Conservation (phyloP, 2,329 filamentous ascomycete species). For the Claviceps humidiphila region DNA sequence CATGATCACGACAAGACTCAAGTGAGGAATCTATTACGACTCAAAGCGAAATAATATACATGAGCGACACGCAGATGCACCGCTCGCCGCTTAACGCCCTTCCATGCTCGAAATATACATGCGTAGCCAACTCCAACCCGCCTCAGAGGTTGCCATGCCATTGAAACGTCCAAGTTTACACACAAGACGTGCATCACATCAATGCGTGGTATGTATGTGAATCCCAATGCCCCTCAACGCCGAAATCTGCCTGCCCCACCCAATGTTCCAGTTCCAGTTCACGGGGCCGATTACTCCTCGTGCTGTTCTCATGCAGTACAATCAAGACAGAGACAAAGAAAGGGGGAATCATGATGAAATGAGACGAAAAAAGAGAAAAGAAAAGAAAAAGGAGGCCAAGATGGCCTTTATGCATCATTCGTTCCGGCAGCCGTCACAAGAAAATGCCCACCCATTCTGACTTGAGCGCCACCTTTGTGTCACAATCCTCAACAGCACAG, state of each 20-base stretch:
- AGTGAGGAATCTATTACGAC: no score
- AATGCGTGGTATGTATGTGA: background rate
- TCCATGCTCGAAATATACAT: background rate
- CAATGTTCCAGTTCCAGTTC: background rate
- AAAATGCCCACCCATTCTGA: constrained; percentile 50
- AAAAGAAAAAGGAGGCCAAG: background rate
- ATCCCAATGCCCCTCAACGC: background rate
- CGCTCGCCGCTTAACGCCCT: background rate
- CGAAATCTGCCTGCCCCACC: background rate
- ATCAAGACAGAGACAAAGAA: background rate
- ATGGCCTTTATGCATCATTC: background rate
- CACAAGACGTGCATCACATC: background rate
- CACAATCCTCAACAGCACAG: constrained; percentile 46
- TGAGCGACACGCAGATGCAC: no score
- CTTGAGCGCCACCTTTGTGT: constrained; percentile 39
- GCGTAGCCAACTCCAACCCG: background rate
- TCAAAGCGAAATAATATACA: no score
- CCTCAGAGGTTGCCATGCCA: background rate
- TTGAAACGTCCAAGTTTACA: background rate
- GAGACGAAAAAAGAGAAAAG: background rate
- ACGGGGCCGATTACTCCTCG: background rate
- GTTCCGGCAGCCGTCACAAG: constrained; percentile 20
- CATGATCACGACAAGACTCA: no score
- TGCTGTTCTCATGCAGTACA: background rate
- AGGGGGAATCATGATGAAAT: background rate